Conservation (phyloP, 768 basidiomycete genomes). For the Hortiboletus campestris region DNA sequence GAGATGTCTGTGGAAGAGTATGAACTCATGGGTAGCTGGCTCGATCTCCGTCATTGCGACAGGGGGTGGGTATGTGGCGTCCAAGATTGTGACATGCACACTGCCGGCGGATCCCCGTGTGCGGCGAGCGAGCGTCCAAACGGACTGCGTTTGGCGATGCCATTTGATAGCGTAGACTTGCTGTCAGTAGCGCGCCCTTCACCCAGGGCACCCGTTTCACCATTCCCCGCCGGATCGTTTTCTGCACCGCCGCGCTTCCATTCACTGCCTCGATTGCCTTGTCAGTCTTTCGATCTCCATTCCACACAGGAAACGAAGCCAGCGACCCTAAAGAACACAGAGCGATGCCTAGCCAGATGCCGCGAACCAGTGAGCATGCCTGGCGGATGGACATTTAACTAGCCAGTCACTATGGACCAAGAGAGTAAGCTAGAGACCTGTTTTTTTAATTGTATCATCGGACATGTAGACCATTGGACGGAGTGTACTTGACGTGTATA, state of each 20-base stretch:
- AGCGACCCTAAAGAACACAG: conserved; percentile 10
- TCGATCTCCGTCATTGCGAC: conserved; percentile 24
- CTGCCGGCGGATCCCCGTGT: conserved; percentile 33
- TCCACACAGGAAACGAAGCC: conserved; percentile 15
- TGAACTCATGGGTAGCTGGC: conserved; percentile 50
- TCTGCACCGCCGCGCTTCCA: conserved; percentile 17
- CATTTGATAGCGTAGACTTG: conserved; percentile 22
- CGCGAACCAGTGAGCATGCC: conserved; percentile 41
- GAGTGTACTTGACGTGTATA: conserved; percentile 18
- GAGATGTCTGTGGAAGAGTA: conserved; percentile 48
- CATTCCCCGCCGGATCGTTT: conserved; percentile 16
- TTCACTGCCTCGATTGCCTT: conserved; percentile 27
- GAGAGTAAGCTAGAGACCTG: neutral
- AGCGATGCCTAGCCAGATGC: conserved; percentile 16
- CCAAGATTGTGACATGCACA: conserved; percentile 32
- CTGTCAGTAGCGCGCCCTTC: conserved; percentile 2
- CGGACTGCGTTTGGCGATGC: conserved; percentile 26
- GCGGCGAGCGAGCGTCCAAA: conserved; percentile 16
- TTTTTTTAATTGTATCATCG: conserved; percentile 15
- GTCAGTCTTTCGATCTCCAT: conserved; percentile 17
- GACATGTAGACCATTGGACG: conserved; percentile 9
- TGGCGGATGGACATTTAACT: conserved; percentile 38
- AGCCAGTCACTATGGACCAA: conserved; percentile 1
- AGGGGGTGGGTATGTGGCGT: conserved; percentile 30
- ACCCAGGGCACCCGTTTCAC: conserved; percentile 2